These are phyloP conservation scores for Aspergillus persii DNA, from an alignment of 2,329 filamentous ascomycete genomes.

Conservation along the genomic window DNA sequence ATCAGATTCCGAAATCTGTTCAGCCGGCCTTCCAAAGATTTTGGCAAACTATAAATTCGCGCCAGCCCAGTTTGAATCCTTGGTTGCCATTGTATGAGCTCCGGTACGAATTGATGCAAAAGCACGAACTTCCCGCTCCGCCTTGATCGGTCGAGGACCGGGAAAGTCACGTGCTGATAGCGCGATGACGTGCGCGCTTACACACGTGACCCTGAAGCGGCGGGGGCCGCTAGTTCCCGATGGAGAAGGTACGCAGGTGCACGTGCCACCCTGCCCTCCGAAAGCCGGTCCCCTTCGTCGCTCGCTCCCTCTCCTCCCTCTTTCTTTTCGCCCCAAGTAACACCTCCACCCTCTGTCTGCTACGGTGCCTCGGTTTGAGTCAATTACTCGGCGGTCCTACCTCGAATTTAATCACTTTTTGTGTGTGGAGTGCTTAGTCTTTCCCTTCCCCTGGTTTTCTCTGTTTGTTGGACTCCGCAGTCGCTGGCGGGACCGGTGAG, in stretches of 20 bases:
- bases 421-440: not conserved
- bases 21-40: not conserved
- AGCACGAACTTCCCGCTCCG: not conserved
- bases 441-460: not conserved
- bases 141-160: not conserved
- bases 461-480: constrained; percentile 1
- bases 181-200: not conserved
- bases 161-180: not conserved
- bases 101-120: not conserved
- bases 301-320: not conserved
- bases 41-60: not conserved
- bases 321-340: not conserved
- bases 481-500: constrained; percentile 10
- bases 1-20: not conserved
- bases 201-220: not conserved
- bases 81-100: not conserved
- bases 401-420: not conserved
- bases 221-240: not conserved
- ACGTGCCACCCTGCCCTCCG: constrained; percentile 37
- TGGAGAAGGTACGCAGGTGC: not conserved
- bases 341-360: not conserved
- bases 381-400: not conserved
- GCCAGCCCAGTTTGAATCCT: not conserved
- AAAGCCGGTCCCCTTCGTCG: constrained; percentile 55
- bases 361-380: not conserved